Evolutionary conservation across 1,139 yeast genomes (phyloP).

Genomic region (Candida tetrigidarum): DNA sequence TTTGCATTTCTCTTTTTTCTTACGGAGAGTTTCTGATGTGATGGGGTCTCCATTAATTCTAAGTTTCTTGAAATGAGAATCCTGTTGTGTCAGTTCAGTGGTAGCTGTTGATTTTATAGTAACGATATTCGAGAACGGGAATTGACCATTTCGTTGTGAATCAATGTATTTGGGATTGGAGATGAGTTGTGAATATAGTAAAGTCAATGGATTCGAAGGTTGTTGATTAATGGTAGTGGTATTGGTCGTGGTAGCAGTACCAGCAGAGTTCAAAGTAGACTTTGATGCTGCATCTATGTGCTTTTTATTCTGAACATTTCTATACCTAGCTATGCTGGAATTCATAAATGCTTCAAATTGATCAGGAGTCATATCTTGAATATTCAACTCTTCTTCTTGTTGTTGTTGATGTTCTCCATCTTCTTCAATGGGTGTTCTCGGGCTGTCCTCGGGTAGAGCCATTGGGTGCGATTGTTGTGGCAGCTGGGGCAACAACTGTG

Average conservation of each 20-base stretch:
- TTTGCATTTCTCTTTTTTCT: constrained; percentile 18
- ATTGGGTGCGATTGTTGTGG: background rate
- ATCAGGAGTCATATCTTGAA: constrained; percentile 27
- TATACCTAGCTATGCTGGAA: constrained; percentile 34
- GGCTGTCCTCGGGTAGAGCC: background rate
- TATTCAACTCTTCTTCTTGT: background rate
- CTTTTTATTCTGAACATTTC: constrained; percentile 30
- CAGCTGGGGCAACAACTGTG: no score
- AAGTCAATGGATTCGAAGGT: constrained; percentile 24
- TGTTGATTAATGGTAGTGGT: constrained; percentile 17
- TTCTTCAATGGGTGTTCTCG: background rate
- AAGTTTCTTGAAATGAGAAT: constrained; percentile 47
- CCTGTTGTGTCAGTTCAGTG: constrained; percentile 38
- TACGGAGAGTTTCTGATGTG: constrained; percentile 30
- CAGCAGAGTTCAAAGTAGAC: background rate
- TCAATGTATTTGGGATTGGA: constrained; percentile 19
- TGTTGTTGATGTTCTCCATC: background rate
- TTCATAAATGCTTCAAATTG: constrained; percentile 43
- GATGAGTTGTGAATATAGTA: constrained; percentile 23
- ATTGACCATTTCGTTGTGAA: constrained; percentile 11
- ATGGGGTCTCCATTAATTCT: constrained; percentile 48
- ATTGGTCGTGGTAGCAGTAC: constrained; percentile 9
- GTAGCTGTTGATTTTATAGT: constrained; percentile 44
- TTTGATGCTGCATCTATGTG: constrained; percentile 16
- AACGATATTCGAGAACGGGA: constrained; percentile 18